Percentiles rank a stretch among this genome's conserved stretches.
Evolutionary conservation across 2,329 filamentous ascomycete species (phyloP).

Genomic region (Neoscytalidium dimidiatum): DNA sequence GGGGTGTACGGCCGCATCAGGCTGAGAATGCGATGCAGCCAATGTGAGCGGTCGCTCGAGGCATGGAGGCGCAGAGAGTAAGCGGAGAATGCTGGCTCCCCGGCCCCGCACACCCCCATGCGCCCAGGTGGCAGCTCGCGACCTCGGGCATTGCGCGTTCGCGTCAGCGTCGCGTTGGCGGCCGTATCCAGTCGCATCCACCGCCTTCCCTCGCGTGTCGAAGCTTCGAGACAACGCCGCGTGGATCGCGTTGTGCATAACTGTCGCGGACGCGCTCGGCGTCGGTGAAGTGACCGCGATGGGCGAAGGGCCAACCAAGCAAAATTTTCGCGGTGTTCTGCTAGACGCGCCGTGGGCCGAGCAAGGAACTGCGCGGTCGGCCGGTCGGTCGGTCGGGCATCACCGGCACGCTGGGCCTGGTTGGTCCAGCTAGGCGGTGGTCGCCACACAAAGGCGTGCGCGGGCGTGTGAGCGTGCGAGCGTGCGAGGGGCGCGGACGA

Average conservation of each 20-base stretch:
- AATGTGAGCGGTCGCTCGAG: not conserved
- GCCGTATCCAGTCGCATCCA: not conserved
- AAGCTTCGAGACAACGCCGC: constrained; percentile 1
- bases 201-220: not conserved
- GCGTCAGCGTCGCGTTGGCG: constrained; percentile 7
- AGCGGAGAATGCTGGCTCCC: not conserved
- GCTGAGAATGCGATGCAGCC: not conserved
- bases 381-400: not conserved
- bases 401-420: not conserved
- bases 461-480: not conserved
- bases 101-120: not conserved
- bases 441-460: not conserved
- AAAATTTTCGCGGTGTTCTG: not conserved
- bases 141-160: not conserved
- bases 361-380: not conserved
- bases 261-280: not conserved
- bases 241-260: not conserved
- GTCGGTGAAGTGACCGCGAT: not conserved
- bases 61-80: not conserved
- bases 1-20: not conserved
- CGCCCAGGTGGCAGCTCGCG: not conserved
- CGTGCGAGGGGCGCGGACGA: not conserved
- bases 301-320: not conserved
- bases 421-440: not conserved
- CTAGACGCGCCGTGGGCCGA: not conserved